These are phyloP conservation scores for Nicotiana noctiflora DNA, from an alignment of 257 asterid species.

Conservation along the genomic window DNA sequence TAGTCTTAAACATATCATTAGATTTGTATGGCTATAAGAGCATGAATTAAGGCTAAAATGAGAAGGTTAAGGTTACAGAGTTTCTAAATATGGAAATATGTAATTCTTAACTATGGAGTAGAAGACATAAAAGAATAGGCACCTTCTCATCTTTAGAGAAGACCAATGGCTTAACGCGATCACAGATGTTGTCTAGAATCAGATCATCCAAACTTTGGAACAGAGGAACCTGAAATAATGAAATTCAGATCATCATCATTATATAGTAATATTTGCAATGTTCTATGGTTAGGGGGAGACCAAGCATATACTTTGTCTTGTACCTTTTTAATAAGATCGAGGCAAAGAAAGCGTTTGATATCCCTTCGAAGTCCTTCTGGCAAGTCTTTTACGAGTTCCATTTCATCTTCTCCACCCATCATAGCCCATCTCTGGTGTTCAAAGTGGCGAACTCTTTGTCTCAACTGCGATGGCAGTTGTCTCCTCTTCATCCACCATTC, in stretches of 20 bases:
- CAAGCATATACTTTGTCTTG: background rate
- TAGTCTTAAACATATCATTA: background rate
- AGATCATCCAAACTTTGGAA: slow-evolving; percentile 82
- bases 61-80: background rate
- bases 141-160: slow-evolving; percentile 93
- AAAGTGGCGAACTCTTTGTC: slow-evolving; percentile 74
- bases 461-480: slow-evolving; percentile 67
- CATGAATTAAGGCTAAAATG: background rate
- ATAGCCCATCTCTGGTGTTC: slow-evolving; percentile 72
- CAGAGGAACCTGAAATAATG: slow-evolving; percentile 56
- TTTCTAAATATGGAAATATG: background rate
- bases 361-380: slow-evolving; percentile 94
- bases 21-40: background rate
- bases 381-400: slow-evolving; percentile 61
- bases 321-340: slow-evolving; percentile 77
- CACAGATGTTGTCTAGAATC: slow-evolving; percentile 91
- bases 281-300: background rate
- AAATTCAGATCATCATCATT: background rate
- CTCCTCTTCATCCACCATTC: slow-evolving; percentile 99
- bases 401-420: slow-evolving; percentile 81
- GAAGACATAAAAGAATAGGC: background rate
- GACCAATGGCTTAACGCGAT: slow-evolving; percentile 77
- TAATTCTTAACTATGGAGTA: too few relatives aligned
- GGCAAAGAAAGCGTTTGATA: slow-evolving; percentile 82
- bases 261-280: background rate